These are phyloP conservation scores for Nicotiana tomentosiformis DNA, from an alignment of 257 asterid genomes.

Conservation along the genomic window DNA sequence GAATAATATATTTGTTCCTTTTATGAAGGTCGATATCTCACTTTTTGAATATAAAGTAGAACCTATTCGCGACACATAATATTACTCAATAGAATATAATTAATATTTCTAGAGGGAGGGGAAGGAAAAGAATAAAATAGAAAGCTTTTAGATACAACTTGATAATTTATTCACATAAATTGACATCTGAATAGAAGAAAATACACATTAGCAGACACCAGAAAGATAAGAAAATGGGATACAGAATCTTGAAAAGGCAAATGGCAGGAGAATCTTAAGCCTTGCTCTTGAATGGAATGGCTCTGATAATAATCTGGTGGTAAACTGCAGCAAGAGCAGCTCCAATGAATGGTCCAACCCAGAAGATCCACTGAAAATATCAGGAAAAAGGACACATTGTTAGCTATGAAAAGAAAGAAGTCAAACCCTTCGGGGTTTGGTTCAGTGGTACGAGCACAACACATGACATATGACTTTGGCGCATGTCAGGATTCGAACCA, in stretches of 20 bases:
- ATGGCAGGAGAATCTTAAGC: slow-evolving; percentile 14
- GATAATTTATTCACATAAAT: slow-evolving; percentile 1
- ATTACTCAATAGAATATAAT: not conserved
- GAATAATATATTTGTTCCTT: no score
- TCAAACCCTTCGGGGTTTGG: not conserved
- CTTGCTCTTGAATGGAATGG: slow-evolving; percentile 54
- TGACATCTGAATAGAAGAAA: not conserved
- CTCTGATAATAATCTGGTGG: slow-evolving; percentile 56
- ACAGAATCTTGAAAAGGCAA: not conserved
- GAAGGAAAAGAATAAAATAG: not conserved
- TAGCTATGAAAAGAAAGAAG: not conserved
- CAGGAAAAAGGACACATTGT: not conserved
- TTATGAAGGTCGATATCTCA: no score
- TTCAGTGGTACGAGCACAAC: not conserved
- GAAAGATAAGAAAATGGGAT: not conserved
- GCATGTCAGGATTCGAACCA: not conserved
- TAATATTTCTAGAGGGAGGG: not conserved
- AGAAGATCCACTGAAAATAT: slow-evolving; percentile 51
- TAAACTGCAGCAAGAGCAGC: slow-evolving; percentile 56
- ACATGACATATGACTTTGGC: not conserved
- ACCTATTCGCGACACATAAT: no score
- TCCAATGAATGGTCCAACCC: slow-evolving; percentile 69
- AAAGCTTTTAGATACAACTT: slow-evolving; percentile 7
- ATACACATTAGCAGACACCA: not conserved
- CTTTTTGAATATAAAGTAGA: no score